Evolutionary conservation across 495 filamentous ascomycete genomes (phyloP), one percentile per base, ranked within the genome.

Genomic region (Penicillium riverlandense): DNA sequence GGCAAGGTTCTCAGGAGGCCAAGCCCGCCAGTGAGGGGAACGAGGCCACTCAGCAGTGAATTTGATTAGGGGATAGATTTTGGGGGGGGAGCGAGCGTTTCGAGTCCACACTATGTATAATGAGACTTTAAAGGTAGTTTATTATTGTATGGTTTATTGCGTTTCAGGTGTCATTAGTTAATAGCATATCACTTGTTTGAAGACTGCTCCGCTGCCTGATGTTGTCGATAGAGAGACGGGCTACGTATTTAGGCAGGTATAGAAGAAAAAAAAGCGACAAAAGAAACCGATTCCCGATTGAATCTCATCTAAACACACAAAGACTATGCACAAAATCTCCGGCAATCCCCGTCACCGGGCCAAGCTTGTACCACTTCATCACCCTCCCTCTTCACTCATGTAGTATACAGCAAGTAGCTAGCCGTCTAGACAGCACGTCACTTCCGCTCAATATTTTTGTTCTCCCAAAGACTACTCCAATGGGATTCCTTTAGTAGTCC

Each of bases 1-100:
- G 69, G 45, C 55, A 62, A 11, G 70, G 75, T 45, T 72, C 63
- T 35, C 73, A 71, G 44, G 68, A 74, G 45, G 74, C 86, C 6
- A 85, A 83, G 65, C 87, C 86, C 14, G 86, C 83, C 28, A 88
- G 82, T 50, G 85, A 90, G 61, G 78, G 71, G n/a, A 80, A 83
- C 48, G 84, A 85, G 60, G 85, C 85, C 15, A 83, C 76, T 32
- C 46, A 60, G 47, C 50, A 55, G 41, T 57, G 41, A 54, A 44
- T 34, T 46, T 33, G 41, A 33, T 22, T 22, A 3, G 32, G 13
- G n/a, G 32, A 35, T 43, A 42, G 47, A 43, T 45, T 32, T 53
- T 36, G 41, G 28, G 49, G 28, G 49, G 43, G 35, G 29, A 45
- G 39, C 41, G 34, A 38, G 49, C 36, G 43, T 49, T 38, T 30